Conservation (phyloP, 2,329 filamentous ascomycete genomes). For the Colletotrichum scovillei region DNA sequence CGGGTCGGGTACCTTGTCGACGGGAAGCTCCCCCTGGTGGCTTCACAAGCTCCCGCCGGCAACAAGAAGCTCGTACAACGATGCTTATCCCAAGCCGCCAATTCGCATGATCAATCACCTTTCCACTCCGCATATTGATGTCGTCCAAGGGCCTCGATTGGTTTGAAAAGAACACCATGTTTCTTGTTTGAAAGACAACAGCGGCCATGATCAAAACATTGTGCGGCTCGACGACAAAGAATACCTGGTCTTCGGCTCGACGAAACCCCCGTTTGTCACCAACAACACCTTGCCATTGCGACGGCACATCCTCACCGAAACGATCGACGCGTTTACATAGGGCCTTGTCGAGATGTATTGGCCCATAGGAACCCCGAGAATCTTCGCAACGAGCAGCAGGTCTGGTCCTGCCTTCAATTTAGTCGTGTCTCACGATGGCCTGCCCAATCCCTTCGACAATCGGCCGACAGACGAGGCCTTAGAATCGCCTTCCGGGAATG, state of each 20-base stretch:
- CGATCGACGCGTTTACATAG: not conserved
- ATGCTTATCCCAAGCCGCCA: not conserved
- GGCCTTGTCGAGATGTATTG: conserved; percentile 78
- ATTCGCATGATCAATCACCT: not conserved
- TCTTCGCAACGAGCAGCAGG: conserved; percentile 82
- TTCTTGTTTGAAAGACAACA: conserved; percentile 10
- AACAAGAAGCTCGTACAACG: not conserved
- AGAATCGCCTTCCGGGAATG: conserved; percentile 39
- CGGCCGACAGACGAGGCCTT: conserved; percentile 43
- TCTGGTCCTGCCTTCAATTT: conserved; percentile 62
- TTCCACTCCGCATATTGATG: not conserved
- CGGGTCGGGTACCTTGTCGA: not conserved
- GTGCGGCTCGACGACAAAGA: conserved; percentile 18
- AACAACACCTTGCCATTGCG: conserved; percentile 16
- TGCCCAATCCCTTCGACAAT: conserved; percentile 48
- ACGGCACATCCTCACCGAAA: conserved; percentile 5
- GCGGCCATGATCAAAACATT: conserved; percentile 32
- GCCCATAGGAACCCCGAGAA: conserved; percentile 86
- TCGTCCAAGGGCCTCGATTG: not conserved
- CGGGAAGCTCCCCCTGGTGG: not conserved
- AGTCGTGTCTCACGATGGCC: conserved; percentile 71
- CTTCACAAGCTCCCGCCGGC: conserved; percentile 7
- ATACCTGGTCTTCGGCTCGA: conserved; percentile 11
- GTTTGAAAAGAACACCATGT: conserved; percentile 4
- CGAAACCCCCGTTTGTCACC: not conserved